These are phyloP conservation scores for Colletotrichum limetticola DNA, from an alignment of 2,329 filamentous ascomycete genomes.

Conservation along the genomic window DNA sequence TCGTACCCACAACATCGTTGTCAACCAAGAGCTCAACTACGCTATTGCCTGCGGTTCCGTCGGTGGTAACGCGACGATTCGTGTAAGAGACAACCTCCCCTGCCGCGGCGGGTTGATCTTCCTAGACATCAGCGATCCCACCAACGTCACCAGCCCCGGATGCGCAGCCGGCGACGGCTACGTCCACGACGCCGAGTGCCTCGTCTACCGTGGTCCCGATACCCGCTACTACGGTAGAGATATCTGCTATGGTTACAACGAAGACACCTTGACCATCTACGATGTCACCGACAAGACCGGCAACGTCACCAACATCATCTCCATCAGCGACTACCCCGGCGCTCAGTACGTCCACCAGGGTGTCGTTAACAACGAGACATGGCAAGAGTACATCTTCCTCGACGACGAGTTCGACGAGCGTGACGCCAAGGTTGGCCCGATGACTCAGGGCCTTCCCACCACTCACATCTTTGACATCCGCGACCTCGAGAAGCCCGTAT, in stretches of 20 bases:
- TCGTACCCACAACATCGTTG: slow-evolving; percentile 59
- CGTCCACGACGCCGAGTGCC: slow-evolving; percentile 70
- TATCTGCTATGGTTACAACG: slow-evolving; percentile 68
- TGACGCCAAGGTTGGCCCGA: slow-evolving; percentile 49
- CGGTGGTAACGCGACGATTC: slow-evolving; percentile 44
- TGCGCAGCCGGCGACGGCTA: slow-evolving; percentile 67
- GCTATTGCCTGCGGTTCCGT: slow-evolving; percentile 54
- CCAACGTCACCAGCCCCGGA: slow-evolving; percentile 63
- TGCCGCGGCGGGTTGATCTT: slow-evolving; percentile 68
- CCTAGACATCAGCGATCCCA: slow-evolving; percentile 65
- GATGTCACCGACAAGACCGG: slow-evolving; percentile 61
- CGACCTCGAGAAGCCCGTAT: slow-evolving; percentile 50
- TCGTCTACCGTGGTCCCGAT: slow-evolving; percentile 64
- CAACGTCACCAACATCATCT: slow-evolving; percentile 55
- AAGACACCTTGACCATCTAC: slow-evolving; percentile 61
- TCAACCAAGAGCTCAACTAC: slow-evolving; percentile 57
- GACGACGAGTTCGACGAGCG: slow-evolving; percentile 63
- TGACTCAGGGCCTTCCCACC: slow-evolving; percentile 52
- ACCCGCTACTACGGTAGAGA: slow-evolving; percentile 55
- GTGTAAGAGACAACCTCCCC: slow-evolving; percentile 32
- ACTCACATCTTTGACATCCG: slow-evolving; percentile 60
- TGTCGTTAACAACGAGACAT: slow-evolving; percentile 57
- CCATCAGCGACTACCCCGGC: slow-evolving; percentile 63
- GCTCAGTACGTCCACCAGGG: slow-evolving; percentile 66
- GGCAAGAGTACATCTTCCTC: slow-evolving; percentile 54